Base-by-base conservation (phyloP, 2,329 filamentous ascomycete genomes). In the Byssochlamys sp. region DNA sequence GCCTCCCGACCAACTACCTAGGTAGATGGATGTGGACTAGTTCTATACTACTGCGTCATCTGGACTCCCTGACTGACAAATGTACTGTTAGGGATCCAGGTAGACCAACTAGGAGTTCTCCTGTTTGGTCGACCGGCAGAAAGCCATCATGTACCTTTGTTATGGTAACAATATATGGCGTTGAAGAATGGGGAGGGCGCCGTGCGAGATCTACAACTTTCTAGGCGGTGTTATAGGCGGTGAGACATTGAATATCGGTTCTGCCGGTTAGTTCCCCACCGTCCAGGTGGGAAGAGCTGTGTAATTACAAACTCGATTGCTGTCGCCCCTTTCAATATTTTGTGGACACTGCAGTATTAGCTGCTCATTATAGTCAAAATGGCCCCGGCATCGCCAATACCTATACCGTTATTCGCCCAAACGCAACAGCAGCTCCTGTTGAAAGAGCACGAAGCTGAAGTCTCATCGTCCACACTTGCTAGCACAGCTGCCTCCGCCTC, bases 381-480 rank as follows among this genome's bases (percentile, higher is more conserved):
- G 61, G 61, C 59, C 52, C 56, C 60, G 1, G 55, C 58, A 25
- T 55, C 58, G 2, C 62, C 69, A 19, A 66, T 75, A 48, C 66
- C 73, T 2, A 74, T 77, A 55, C 61, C 72, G 55, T 60, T 65
- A 59, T 78, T 78, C 66, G 75, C 75, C 60, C 67, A 72, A 60
- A 69, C 71, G 11, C 75, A 78, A 58, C 71, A 73, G 57, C 64
- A 70, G 35, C 71, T 77, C 48, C 71, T 78, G 19, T 64, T 67
- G n/a, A 64, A 69, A 52, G 76, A 78, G 63, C 76, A 78, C 63
- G 70, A 73, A 65, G 72, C 72, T 52, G 76, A 78, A 62, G 69
- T 77, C 59, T 66, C 74, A 28, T 74, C 75, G 39, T 77, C 74
- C 10, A 67, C 70, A 1, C 71, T 78, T 31, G 70, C 75, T 9